These are phyloP conservation scores for Tilletia setariae DNA, from an alignment of 1,284 basidiomycete species.

Conservation along the genomic window DNA sequence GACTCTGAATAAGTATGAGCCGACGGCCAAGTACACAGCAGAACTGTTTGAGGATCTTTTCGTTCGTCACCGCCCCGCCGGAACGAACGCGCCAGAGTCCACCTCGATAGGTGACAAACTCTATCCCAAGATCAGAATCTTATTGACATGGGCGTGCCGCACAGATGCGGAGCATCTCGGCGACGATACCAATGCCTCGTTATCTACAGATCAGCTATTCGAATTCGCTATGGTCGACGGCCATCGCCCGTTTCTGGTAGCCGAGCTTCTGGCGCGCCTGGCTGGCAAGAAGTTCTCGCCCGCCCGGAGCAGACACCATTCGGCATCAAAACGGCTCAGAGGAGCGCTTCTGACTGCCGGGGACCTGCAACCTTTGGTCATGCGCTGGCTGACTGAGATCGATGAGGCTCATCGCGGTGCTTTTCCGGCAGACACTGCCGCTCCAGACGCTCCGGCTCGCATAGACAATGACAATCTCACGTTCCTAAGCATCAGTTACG, in stretches of 20 bases:
- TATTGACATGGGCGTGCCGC: constrained; percentile 11
- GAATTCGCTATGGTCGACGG: background rate
- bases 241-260: constrained; percentile 76
- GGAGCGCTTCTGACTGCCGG: background rate
- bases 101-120: background rate
- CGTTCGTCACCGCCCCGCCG: no score
- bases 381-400: constrained; percentile 70
- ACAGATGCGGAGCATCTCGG: background rate
- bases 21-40: no score
- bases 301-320: background rate
- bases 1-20: no score
- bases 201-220: background rate
- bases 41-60: no score
- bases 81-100: no score
- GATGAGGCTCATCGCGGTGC: constrained; percentile 21
- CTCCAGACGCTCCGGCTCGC: no score
- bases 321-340: background rate
- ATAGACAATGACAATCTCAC: background rate
- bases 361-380: constrained; percentile 56
- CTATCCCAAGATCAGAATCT: background rate
- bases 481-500: constrained; percentile 11
- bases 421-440: background rate
- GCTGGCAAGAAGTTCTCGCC: constrained; percentile 52
- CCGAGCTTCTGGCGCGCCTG: constrained; percentile 71
- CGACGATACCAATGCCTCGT: background rate